A percentile compares a stretch with the other conserved stretches of the same genome.
These are phyloP conservation scores for Beauveria brongniartii DNA, from an alignment of 2,329 filamentous ascomycete genomes.

Conservation along the genomic window DNA sequence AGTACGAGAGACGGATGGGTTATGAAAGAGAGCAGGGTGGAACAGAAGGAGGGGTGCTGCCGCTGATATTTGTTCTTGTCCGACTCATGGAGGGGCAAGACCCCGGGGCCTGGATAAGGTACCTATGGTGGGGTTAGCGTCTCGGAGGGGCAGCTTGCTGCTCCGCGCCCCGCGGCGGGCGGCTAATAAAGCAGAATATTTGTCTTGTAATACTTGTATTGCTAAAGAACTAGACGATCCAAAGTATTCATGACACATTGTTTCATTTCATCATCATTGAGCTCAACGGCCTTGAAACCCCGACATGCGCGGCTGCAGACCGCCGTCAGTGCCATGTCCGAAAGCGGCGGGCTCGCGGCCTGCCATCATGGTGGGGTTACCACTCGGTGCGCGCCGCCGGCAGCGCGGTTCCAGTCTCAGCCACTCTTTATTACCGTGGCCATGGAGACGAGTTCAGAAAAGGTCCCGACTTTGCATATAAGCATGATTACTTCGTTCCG, in stretches of 20 bases:
- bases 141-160: background rate
- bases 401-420: slow-evolving; percentile 3
- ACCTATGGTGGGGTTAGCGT: background rate
- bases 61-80: slow-evolving; percentile 1
- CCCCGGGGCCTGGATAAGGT: slow-evolving; percentile 1
- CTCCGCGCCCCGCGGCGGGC: background rate
- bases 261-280: too few relatives aligned
- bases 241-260: background rate
- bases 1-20: background rate
- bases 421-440: too few relatives aligned
- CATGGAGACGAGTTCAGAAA: too few relatives aligned
- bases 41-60: background rate
- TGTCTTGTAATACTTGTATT: background rate
- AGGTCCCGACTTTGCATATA: background rate
- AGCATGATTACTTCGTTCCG: too few relatives aligned
- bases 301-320: slow-evolving; percentile 1
- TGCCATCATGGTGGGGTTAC: background rate
- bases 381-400: slow-evolving; percentile 8
- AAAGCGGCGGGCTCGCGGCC: background rate
- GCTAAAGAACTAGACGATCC: too few relatives aligned
- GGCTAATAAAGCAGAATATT: background rate
- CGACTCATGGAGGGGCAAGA: slow-evolving; percentile 6
- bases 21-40: background rate
- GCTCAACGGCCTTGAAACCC: background rate
- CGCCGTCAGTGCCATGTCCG: background rate